Base-by-base conservation (phyloP, 257 asterid genomes). In the Plantago elongata region DNA sequence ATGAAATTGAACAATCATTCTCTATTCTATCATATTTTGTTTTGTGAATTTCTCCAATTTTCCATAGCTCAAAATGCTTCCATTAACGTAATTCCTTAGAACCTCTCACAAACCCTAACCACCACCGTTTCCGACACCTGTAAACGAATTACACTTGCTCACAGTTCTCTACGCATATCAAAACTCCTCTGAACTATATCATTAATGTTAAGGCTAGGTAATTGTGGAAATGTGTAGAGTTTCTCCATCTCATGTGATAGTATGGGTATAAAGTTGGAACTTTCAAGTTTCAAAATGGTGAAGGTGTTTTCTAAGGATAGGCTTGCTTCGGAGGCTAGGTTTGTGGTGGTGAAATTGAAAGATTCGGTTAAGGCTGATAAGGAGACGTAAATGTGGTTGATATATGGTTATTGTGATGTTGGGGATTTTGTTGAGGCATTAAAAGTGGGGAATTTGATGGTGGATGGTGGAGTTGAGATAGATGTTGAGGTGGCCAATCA, bases 371-470 rank as follows among this genome's bases (percentile, higher is more conserved):
- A 49, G 72, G 84, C 90, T 2, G 77, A 84, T 73, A 74, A 45
- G 27, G 75, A 66, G 68, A 92, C 93, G 66, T 92, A 88, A 61
- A 77, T 77, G 75, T 91, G 96, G 88, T 73, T 92, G 75, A 69
- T 89, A 12, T 67, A 84, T 68, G 97, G 97, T 0, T 86, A 81
- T 66, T 93, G 96, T 51, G 94, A 93, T 51, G 85, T 85, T 40
- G 99, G 97, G 7, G 74, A 85, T 74, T 72, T 81, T 77, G 63
- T 89, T 57, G 96, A 87, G 75, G 99, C 97, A 13, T 84, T 95
- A 11, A 93, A 83, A 70, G 56, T 87, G 45, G 89, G 99, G 99
- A 93, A 93, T 72, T 74, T 68, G 69, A 83, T 84, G 96, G 87
- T 79, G 68, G 96, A 87, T 22, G 85, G 83, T 42, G 95, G 89